phyloP scores from a whole-genome alignment of 345 rosid species.

The Brassica carinata region DNA sequence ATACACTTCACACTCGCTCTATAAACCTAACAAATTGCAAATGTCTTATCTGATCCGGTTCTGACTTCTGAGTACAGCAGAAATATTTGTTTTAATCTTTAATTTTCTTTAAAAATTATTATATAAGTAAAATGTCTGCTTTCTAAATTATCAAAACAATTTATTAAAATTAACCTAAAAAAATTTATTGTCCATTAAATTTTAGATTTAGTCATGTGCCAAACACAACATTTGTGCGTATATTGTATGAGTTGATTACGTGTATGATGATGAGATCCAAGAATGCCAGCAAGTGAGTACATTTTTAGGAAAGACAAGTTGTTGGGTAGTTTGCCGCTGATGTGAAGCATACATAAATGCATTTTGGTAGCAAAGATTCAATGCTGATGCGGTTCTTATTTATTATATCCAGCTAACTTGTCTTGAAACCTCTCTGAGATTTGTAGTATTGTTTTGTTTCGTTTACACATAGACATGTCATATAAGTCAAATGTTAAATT shows the following conservation, averaged over 20 bases:
- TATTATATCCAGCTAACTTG: background rate
- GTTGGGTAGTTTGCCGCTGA: background rate
- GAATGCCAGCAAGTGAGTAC: background rate
- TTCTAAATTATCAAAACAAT: too few species aligned
- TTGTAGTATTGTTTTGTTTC: background rate
- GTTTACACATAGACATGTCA: background rate
- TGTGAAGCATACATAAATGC: background rate
- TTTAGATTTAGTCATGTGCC: background rate
- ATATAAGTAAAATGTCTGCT: too few species aligned
- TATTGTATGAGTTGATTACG: background rate
- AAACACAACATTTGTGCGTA: background rate
- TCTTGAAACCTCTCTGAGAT: background rate
- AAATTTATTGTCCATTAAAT: background rate
- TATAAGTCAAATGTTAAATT: too few species aligned
- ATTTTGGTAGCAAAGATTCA: background rate
- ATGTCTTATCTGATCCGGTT: background rate
- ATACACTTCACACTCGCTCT: background rate
- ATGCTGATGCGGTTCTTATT: background rate
- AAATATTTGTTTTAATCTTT: too few species aligned
- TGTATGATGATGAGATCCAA: constrained; percentile 2
- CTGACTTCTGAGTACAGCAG: too few species aligned
- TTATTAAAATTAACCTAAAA: too few species aligned
- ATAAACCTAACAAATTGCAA: background rate
- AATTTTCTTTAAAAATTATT: too few species aligned
- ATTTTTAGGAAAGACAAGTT: background rate